These are phyloP conservation scores for Paracoccidioides lutzii DNA, from an alignment of 2,329 filamentous ascomycete genomes.

Conservation along the genomic window DNA sequence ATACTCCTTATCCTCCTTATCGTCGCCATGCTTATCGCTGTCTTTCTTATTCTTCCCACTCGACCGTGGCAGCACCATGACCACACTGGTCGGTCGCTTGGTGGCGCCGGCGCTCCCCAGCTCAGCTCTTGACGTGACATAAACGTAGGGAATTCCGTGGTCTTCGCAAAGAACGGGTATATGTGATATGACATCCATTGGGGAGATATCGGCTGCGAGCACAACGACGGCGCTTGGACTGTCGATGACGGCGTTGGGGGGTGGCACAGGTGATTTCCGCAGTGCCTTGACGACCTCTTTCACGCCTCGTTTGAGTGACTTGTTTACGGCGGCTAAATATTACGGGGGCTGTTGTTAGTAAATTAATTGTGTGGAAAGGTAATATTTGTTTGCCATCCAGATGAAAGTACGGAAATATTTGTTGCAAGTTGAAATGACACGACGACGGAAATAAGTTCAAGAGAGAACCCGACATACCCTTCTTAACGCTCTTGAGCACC, in stretches of 20 bases:
- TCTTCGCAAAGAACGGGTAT: slow-evolving; percentile 97
- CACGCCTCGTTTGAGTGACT: slow-evolving; percentile 91
- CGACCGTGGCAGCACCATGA: slow-evolving; percentile 57
- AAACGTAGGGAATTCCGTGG: slow-evolving; percentile 94
- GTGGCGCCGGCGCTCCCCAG: slow-evolving; percentile 87
- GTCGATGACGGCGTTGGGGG: slow-evolving; percentile 48
- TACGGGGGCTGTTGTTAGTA: slow-evolving; percentile 12
- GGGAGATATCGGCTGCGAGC: slow-evolving; percentile 93
- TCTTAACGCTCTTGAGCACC: slow-evolving; percentile 40
- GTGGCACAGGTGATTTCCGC: slow-evolving; percentile 69
- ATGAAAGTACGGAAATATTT: neutral
- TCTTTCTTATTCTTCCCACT: slow-evolving; percentile 39
- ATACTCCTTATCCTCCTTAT: slow-evolving; percentile 37
- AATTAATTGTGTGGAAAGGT: neutral
- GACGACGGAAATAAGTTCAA: neutral
- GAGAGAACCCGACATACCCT: slow-evolving; percentile 24
- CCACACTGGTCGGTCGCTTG: slow-evolving; percentile 90
- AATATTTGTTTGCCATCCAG: neutral
- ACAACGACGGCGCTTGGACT: slow-evolving; percentile 66
- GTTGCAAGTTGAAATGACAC: neutral
- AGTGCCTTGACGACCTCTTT: slow-evolving; percentile 99
- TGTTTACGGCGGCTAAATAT: slow-evolving; percentile 72
- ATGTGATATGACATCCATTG: slow-evolving; percentile 97
- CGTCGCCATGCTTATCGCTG: slow-evolving; percentile 29
- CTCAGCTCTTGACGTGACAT: slow-evolving; percentile 82